phyloP scores from a whole-genome alignment of 345 rosid species.

The Psidium guajava region DNA sequence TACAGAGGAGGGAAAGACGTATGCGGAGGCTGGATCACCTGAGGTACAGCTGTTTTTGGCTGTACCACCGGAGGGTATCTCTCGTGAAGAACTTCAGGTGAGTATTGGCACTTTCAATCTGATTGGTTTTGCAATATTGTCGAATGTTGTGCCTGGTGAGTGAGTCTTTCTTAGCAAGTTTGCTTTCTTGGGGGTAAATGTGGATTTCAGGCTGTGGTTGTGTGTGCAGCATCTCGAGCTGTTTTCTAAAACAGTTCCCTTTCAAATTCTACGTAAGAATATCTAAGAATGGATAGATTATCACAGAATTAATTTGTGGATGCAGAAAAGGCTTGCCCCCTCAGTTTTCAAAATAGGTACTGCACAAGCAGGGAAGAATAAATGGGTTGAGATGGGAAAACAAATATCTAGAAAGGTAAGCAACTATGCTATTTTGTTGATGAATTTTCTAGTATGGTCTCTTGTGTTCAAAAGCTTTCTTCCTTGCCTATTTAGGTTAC shows the following conservation, averaged over 20 bases:
- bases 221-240: not conserved
- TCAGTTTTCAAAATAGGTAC: slow-evolving; percentile 62
- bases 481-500: not conserved
- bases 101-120: not conserved
- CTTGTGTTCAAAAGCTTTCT: not conserved
- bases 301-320: not conserved
- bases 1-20: slow-evolving; percentile 71
- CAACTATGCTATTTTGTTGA: not conserved
- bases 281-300: not conserved
- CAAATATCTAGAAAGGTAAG: slow-evolving; percentile 82
- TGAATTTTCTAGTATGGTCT: not conserved
- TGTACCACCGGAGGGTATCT: slow-evolving; percentile 52
- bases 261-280: not conserved
- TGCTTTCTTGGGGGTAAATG: not conserved
- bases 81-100: slow-evolving; percentile 74
- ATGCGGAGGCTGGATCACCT: slow-evolving; percentile 70
- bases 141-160: not conserved
- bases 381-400: slow-evolving; percentile 90
- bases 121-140: not conserved
- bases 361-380: slow-evolving; percentile 69
- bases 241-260: not conserved
- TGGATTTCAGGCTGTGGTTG: not conserved
- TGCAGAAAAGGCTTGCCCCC: slow-evolving; percentile 65
- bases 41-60: slow-evolving; percentile 78
- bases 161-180: not conserved